These are phyloP conservation scores for Scenedesmus sp. DNA, from an alignment of 163 green algal species.

Conservation along the genomic window DNA sequence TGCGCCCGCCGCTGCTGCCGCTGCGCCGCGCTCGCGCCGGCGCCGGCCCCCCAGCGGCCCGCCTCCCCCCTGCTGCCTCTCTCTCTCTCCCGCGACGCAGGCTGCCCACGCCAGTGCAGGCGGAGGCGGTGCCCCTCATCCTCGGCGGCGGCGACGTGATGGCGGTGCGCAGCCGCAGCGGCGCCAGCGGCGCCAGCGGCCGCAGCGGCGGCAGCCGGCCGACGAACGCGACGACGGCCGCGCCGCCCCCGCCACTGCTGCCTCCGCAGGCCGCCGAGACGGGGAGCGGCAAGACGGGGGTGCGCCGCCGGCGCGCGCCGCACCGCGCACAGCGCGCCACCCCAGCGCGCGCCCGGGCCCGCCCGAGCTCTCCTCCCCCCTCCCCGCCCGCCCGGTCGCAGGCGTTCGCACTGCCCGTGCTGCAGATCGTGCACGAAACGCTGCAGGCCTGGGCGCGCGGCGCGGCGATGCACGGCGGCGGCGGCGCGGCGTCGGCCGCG, in stretches of 20 bases:
- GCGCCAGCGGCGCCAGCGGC: not conserved
- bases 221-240: too few species aligned
- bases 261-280: slow-evolving; percentile 78
- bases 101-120: slow-evolving; percentile 86
- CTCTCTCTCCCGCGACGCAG: too few species aligned
- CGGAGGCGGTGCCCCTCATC: slow-evolving; percentile 84
- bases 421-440: slow-evolving; percentile 81
- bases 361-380: too few species aligned
- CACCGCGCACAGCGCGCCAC: too few species aligned
- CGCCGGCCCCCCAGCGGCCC: too few species aligned
- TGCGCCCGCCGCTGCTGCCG: not conserved
- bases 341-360: too few species aligned
- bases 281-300: slow-evolving; percentile 86
- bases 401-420: slow-evolving; percentile 84
- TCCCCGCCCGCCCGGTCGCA: slow-evolving; percentile 13
- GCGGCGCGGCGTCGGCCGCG: too few species aligned
- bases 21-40: too few species aligned
- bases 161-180: slow-evolving; percentile 51
- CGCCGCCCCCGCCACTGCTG: not conserved
- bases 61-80: too few species aligned
- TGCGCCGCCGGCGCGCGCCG: slow-evolving; percentile 33
- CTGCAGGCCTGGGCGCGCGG: slow-evolving; percentile 35
- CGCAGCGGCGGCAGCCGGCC: too few species aligned
- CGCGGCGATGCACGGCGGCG: slow-evolving; percentile 20
- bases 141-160: slow-evolving; percentile 87